Evolutionary conservation across 768 basidiomycete species (phyloP), one percentile per base, ranked within the genome.

Genomic region (Psilocybe sp.): DNA sequence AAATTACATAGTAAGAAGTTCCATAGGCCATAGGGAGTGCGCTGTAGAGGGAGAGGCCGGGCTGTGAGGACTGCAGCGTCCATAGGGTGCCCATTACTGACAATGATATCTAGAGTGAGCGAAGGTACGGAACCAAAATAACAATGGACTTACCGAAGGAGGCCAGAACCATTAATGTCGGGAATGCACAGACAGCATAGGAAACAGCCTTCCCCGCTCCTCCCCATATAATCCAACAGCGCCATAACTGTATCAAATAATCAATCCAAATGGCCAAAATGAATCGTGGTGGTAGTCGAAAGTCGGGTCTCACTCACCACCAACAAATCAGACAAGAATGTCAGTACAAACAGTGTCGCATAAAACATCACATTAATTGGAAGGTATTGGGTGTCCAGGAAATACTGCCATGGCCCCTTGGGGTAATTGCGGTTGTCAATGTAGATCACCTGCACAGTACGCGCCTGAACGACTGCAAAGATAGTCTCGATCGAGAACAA

Each of bases 161-260:
- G 1, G 55, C 69, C 7, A 76, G 33, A 6, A 77, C 56, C 32
- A 72, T 50, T 5, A 75, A 15, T 0, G 60, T 51, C 9, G 78
- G 76, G 40, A 78, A 62, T 1, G 60, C 47, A 4, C 66, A 61
- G 2, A 68, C 70, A 3, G 64, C 42, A 52, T 68, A 66, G 5
- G 71, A 69, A 13, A 64, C 50, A 1, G 33, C 15, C 13, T 49
- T 57, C 14, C 72, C 73, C 10, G 67, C 68, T 2, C 67, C 66
- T 34, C 64, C 61, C 72, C 75, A 78, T 18, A 77, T 74, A 12
- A 77, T 68, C 66, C 70, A 74, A 53, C 76, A 77, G 15, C 75
- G 63, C 74, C 74, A 77, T 28, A 77, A 59, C 75, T 74, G 51
- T 10, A 16, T 19, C 7, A 34, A 13, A 18, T 33, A 9, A 3